phyloP scores from a whole-genome alignment of 352 stramenopile genomes.

The Phytophthora pini region DNA sequence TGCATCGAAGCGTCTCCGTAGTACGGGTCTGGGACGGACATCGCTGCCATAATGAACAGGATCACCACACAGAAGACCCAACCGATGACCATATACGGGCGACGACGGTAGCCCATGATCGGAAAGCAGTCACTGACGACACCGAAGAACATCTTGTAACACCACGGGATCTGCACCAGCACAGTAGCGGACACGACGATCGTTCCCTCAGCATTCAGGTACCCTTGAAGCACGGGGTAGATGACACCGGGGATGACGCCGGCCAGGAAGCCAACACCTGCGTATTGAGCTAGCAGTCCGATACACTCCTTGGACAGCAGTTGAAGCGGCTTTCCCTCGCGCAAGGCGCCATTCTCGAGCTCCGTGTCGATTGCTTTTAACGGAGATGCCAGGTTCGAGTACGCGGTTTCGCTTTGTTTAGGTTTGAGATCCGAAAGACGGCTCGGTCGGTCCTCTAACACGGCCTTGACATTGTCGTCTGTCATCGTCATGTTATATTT shows the following conservation, averaged over 20 bases:
- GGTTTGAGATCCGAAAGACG: constrained; percentile 19
- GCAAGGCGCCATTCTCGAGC: constrained; percentile 40
- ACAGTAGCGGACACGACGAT: constrained; percentile 49
- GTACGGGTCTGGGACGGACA: constrained; percentile 44
- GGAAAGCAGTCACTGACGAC: constrained; percentile 60
- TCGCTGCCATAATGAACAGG: constrained; percentile 49
- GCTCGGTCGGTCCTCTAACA: constrained; percentile 28
- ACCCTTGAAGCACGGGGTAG: constrained; percentile 61
- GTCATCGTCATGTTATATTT: constrained; percentile 20
- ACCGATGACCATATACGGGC: constrained; percentile 60
- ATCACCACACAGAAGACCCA: constrained; percentile 51
- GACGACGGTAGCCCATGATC: constrained; percentile 56
- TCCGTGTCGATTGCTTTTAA: constrained; percentile 21
- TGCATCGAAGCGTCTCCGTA: constrained; percentile 47
- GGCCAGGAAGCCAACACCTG: constrained; percentile 47
- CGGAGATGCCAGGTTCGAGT: constrained; percentile 29
- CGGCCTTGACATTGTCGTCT: constrained; percentile 26
- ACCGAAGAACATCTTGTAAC: constrained; percentile 63
- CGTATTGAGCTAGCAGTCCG: constrained; percentile 53
- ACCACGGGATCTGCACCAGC: constrained; percentile 57
- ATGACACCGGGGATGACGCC: constrained; percentile 52
- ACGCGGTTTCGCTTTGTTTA: constrained; percentile 16
- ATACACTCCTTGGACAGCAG: constrained; percentile 48
- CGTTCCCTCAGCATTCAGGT: constrained; percentile 57
- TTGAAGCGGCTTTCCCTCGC: constrained; percentile 34